These are phyloP conservation scores for Flaveria ramosissima DNA, from an alignment of 129 eudicot species.

Conservation along the genomic window DNA sequence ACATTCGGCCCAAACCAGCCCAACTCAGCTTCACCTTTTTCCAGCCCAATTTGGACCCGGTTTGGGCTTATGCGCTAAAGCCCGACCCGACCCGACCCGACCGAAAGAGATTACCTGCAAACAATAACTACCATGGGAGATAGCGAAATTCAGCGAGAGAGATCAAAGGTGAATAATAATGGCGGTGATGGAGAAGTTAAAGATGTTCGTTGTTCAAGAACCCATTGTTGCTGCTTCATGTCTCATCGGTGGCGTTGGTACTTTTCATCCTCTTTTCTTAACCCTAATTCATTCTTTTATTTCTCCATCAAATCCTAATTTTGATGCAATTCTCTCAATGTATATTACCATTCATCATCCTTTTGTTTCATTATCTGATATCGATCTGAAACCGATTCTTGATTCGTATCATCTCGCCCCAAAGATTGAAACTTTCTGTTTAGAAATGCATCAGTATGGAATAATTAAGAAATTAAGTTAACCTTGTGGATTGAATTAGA, in stretches of 20 bases:
- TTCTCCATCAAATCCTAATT: conserved; percentile 1
- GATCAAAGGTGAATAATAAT: conserved; percentile 26
- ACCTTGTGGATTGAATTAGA: neutral
- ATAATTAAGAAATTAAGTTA: neutral
- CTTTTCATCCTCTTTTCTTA: neutral
- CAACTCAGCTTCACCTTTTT: too few relatives aligned
- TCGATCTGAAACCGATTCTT: conserved; percentile 22
- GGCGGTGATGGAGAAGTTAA: conserved; percentile 73
- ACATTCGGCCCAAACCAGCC: too few relatives aligned
- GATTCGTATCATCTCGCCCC: neutral
- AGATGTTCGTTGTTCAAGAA: conserved; percentile 62
- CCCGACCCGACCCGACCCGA: neutral
- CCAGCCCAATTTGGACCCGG: neutral
- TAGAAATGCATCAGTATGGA: neutral
- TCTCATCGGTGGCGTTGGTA: conserved; percentile 78
- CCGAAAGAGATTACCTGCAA: neutral
- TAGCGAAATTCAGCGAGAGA: neutral
- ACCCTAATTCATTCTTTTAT: conserved; percentile 17
- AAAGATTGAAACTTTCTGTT: neutral
- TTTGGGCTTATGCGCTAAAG: too few relatives aligned
- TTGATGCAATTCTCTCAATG: conserved; percentile 13
- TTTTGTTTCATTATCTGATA: conserved; percentile 1
- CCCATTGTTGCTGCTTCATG: conserved; percentile 87
- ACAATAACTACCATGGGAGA: conserved; percentile 2
- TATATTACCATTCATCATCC: conserved; percentile 2